A percentile compares a stretch with the other conserved stretches of the same genome.
Conservation (phyloP, 306 rosid genomes). For the Albizia julibrissin region DNA sequence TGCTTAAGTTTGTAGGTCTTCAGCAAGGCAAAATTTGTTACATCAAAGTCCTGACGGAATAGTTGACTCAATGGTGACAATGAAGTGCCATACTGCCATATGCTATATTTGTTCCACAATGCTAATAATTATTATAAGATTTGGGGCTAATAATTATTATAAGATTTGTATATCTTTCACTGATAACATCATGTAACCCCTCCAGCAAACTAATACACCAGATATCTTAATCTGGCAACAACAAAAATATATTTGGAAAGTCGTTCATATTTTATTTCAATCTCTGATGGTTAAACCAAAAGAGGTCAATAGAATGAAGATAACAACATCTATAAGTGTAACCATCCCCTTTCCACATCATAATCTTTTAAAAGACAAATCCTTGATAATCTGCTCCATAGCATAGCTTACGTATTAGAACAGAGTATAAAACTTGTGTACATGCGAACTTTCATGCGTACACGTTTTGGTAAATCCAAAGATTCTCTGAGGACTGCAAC, state of each 20-base stretch:
- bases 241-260: not conserved
- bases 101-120: conserved; percentile 24
- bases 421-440: conserved; percentile 19
- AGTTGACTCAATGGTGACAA: conserved; percentile 13
- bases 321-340: conserved; percentile 16
- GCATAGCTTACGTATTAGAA: conserved; percentile 29
- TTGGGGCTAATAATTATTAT: not conserved
- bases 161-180: not conserved
- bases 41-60: not conserved
- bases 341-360: conserved; percentile 6
- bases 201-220: not conserved
- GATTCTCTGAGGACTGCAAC: conserved; percentile 7
- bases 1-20: conserved; percentile 12
- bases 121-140: not conserved
- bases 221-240: not conserved
- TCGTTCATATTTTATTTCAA: conserved; percentile 24
- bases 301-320: conserved; percentile 19
- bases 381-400: conserved; percentile 29
- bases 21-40: conserved; percentile 15
- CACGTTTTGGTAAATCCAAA: conserved; percentile 31
- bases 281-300: conserved; percentile 1
- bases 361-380: conserved; percentile 5
- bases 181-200: conserved; percentile 2
- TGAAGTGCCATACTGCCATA: conserved; percentile 12
- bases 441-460: conserved; percentile 16